Base-by-base conservation (phyloP, 352 stramenopile species). In the Lagenidium giganteum region DNA sequence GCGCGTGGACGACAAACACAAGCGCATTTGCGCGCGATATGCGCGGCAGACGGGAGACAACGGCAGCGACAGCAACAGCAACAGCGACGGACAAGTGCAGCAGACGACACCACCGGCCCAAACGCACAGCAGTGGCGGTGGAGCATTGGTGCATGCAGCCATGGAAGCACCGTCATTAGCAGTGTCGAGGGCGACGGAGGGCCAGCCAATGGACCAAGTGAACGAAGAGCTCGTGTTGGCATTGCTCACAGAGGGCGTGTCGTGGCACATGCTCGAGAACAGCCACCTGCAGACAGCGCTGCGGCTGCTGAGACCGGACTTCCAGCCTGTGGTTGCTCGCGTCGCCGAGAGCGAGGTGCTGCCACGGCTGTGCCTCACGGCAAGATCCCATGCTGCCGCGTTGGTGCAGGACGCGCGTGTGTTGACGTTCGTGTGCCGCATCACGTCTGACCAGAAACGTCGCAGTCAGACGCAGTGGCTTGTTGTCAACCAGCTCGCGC, bases 21-120 rank as follows among this genome's bases (percentile, higher is more conserved):
- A 70, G 47, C 43, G 52, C 33, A 62, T 76, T 42, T 76, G 64
- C 33, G n/a, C n/a, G n/a, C n/a, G n/a, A n/a, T n/a, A n/a, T n/a
- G n/a, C n/a, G n/a, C n/a, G n/a, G n/a, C n/a, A n/a, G n/a, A n/a
- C n/a, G n/a, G n/a, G n/a, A n/a, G 25, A 13, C 9, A 9, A 17
- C 23, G 18, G 26, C 14, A 8, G 35, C 18, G 4, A 36, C n/a
- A 11, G 17, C n/a, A 6, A 18, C 16, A 11, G 4, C 25, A 7
- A 30, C 22, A 14, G 8, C 25, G 13, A 13, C n/a, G 18, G 32
- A 16, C n/a, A 8, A 38, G 16, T 38, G 32, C 16, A 38, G 32
- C 8, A 22, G 21, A 13, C 31, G 31, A 37, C 22, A 21, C 31
- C 18, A 18, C 18, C n/a, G 3, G 16, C 8, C 1, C 31, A 7